phyloP scores from a whole-genome alignment of 2,329 filamentous ascomycete genomes.

The Calonectria crousiana region DNA sequence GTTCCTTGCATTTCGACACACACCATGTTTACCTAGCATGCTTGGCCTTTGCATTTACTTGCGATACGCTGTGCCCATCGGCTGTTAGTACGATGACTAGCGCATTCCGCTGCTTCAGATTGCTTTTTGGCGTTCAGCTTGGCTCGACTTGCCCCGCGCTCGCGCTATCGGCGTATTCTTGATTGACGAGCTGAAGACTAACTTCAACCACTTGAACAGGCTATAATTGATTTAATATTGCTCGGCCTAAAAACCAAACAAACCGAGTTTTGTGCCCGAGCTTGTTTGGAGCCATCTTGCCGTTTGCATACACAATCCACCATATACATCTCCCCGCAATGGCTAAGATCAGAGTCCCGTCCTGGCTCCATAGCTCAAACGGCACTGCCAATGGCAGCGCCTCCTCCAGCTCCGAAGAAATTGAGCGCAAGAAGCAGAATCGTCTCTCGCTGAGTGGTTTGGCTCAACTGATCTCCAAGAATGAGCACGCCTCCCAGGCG shows the following conservation, averaged over 20 bases:
- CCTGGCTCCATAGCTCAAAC: slow-evolving; percentile 48
- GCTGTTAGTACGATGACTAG: slow-evolving; percentile 20
- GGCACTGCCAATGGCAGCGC: not conserved
- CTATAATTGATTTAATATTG: slow-evolving; percentile 1
- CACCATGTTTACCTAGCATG: not conserved
- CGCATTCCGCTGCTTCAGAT: slow-evolving; percentile 18
- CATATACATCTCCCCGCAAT: slow-evolving; percentile 22
- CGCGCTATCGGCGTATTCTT: not conserved
- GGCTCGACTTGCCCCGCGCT: slow-evolving; percentile 2
- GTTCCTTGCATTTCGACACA: not conserved
- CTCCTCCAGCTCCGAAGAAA: slow-evolving; percentile 30
- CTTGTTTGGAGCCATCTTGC: not conserved
- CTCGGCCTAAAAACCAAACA: not conserved
- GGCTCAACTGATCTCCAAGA: slow-evolving; percentile 41
- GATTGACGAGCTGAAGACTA: slow-evolving; percentile 10
- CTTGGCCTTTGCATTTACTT: not conserved
- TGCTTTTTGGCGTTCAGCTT: slow-evolving; percentile 20
- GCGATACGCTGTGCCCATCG: slow-evolving; percentile 2
- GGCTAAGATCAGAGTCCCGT: slow-evolving; percentile 46
- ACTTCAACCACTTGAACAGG: slow-evolving; percentile 12
- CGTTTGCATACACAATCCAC: not conserved
- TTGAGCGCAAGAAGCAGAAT: slow-evolving; percentile 50
- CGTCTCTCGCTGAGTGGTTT: slow-evolving; percentile 49
- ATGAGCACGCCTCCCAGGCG: slow-evolving; percentile 25
- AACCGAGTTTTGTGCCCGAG: not conserved